Evolutionary conservation across 75 land plant species (phyloP).

Genomic region (Pinus albicaulis): DNA sequence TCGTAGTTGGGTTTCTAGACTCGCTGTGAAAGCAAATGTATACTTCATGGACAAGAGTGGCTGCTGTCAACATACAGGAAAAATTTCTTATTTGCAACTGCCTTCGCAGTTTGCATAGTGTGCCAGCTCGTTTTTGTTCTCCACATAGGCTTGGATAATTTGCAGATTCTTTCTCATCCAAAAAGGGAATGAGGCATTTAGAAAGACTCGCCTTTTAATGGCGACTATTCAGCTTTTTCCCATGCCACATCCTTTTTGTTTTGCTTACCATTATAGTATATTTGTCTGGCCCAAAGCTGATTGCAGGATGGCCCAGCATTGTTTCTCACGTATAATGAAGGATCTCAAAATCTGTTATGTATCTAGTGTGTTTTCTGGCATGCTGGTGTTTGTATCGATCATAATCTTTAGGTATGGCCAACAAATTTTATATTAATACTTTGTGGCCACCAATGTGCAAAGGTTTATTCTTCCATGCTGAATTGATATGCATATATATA

Average conservation of each 20-base stretch:
- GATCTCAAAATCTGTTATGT: background rate
- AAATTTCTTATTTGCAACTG: background rate
- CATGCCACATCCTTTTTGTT: background rate
- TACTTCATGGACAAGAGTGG: background rate
- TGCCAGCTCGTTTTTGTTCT: background rate
- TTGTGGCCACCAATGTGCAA: background rate
- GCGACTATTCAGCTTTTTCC: background rate
- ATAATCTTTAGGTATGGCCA: too few species aligned
- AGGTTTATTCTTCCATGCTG: background rate
- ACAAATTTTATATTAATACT: background rate
- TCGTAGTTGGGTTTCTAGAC: background rate
- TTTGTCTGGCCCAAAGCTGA: background rate
- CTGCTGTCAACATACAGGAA: background rate
- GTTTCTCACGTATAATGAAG: background rate
- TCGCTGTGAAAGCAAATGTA: slow-evolving; percentile 4
- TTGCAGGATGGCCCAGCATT: background rate
- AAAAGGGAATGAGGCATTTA: background rate
- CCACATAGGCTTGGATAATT: background rate
- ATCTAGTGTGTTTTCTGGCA: background rate
- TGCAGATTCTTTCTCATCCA: background rate
- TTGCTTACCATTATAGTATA: background rate
- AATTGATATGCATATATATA: background rate
- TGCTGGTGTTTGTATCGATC: background rate
- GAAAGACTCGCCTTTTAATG: too few species aligned
- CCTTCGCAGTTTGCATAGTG: background rate